phyloP scores from a whole-genome alignment of 805 yeast genomes.

The Yamadazyma paraphyllophila region DNA sequence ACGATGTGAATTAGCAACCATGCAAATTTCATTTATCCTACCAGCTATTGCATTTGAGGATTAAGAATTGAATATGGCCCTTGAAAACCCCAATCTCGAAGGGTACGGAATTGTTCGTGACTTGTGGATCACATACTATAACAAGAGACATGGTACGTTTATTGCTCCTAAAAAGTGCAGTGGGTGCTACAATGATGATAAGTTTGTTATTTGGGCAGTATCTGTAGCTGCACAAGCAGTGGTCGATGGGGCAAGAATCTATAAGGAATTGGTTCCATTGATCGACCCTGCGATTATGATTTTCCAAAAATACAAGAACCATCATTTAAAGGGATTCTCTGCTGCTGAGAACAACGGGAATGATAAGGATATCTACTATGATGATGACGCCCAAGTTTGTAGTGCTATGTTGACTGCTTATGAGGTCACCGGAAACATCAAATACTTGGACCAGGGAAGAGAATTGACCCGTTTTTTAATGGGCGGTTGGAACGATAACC shows the following conservation, averaged over 20 bases:
- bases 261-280: constrained; percentile 53
- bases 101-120: constrained; percentile 38
- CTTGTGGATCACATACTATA: constrained; percentile 44
- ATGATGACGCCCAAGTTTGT: constrained; percentile 75
- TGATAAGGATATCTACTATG: constrained; percentile 65
- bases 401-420: constrained; percentile 63
- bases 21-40: background rate
- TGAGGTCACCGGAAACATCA: constrained; percentile 59
- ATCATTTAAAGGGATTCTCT: constrained; percentile 53
- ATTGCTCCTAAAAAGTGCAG: constrained; percentile 39
- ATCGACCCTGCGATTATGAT: constrained; percentile 51
- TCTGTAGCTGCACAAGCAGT: constrained; percentile 65
- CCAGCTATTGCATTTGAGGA: no score
- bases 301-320: constrained; percentile 51
- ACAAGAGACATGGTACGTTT: constrained; percentile 34
- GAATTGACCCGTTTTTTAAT: constrained; percentile 59
- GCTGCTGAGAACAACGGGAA: constrained; percentile 61
- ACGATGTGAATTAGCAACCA: no score
- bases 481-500: constrained; percentile 59
- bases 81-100: constrained; percentile 38
- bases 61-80: constrained; percentile 17
- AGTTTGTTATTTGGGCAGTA: constrained; percentile 66
- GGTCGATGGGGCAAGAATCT: constrained; percentile 59
- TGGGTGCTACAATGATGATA: constrained; percentile 50
- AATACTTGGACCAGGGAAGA: constrained; percentile 53